Evolutionary conservation across 2,329 filamentous ascomycete species (phyloP).

Genomic region (Furcasterigmium sp.): DNA sequence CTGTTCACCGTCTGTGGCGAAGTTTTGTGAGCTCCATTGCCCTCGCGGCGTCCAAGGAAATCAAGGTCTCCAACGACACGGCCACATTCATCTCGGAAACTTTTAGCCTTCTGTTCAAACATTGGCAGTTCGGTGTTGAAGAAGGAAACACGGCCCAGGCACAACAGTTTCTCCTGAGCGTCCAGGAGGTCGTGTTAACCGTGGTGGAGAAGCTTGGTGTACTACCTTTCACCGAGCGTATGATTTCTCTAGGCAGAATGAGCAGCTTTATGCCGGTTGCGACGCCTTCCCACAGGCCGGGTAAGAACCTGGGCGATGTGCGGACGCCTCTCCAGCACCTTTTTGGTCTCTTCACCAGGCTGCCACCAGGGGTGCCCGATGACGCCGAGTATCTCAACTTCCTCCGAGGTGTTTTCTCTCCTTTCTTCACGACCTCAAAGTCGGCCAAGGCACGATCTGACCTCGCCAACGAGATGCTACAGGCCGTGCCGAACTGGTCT

Average conservation of each 20-base stretch:
- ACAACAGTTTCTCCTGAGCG: slow-evolving; percentile 49
- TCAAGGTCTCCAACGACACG: slow-evolving; percentile 81
- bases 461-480: slow-evolving; percentile 45
- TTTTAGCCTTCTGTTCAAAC: slow-evolving; percentile 60
- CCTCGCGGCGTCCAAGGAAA: slow-evolving; percentile 73
- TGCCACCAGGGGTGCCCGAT: slow-evolving; percentile 42
- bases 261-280: slow-evolving; percentile 57
- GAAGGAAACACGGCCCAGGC: slow-evolving; percentile 39
- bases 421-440: slow-evolving; percentile 49
- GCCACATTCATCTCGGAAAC: slow-evolving; percentile 72
- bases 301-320: slow-evolving; percentile 43
- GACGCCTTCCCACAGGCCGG: slow-evolving; percentile 59
- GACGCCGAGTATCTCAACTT: slow-evolving; percentile 39
- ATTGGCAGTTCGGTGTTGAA: slow-evolving; percentile 62
- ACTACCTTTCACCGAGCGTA: slow-evolving; percentile 60
- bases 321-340: slow-evolving; percentile 62
- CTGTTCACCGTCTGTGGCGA: slow-evolving; percentile 50
- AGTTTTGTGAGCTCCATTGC: slow-evolving; percentile 58
- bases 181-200: slow-evolving; percentile 42
- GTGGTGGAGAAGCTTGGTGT: slow-evolving; percentile 48
- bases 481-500: slow-evolving; percentile 28
- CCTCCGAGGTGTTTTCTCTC: slow-evolving; percentile 47
- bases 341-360: slow-evolving; percentile 52
- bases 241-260: slow-evolving; percentile 42
- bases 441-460: slow-evolving; percentile 36